A percentile compares a stretch with the other conserved stretches of the same genome.
Evolutionary conservation across 169 alveolate species (phyloP).

Genomic region (Babesia gibsoni): DNA sequence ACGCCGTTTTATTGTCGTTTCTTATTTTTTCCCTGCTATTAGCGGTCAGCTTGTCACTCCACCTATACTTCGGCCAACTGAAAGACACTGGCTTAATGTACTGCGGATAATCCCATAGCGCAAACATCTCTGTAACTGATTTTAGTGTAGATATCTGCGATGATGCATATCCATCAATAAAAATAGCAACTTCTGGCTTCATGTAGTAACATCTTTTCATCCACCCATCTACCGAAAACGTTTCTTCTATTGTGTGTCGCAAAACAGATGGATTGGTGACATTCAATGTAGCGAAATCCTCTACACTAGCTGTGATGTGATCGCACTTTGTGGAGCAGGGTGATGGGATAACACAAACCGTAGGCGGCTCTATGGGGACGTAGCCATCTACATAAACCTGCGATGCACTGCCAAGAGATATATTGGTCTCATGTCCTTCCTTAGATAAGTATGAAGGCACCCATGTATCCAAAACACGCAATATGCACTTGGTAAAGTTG

Average conservation of each 20-base stretch:
- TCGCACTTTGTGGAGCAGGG: too few relatives aligned
- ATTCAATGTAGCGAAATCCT: too few relatives aligned
- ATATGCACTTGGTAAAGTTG: slow-evolving; percentile 64
- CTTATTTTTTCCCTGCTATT: slow-evolving; percentile 64
- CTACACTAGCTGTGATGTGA: too few relatives aligned
- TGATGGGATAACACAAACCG: too few relatives aligned
- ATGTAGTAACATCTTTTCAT: slow-evolving; percentile 68
- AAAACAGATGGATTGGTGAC: too few relatives aligned
- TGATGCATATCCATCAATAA: slow-evolving; percentile 76
- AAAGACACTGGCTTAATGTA: slow-evolving; percentile 78
- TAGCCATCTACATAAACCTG: slow-evolving; percentile 71
- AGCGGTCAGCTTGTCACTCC: slow-evolving; percentile 48
- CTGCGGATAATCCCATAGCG: slow-evolving; percentile 81
- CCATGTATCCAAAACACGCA: slow-evolving; percentile 72
- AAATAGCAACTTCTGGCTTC: slow-evolving; percentile 74
- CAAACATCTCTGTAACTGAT: slow-evolving; percentile 75
- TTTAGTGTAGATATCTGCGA: slow-evolving; percentile 64
- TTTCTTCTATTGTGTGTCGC: slow-evolving; percentile 44
- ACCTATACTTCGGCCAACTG: slow-evolving; percentile 81
- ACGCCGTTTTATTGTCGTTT: slow-evolving; percentile 50
- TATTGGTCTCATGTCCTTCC: slow-evolving; percentile 71
- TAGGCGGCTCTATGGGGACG: slow-evolving; percentile 53
- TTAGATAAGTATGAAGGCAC: slow-evolving; percentile 77
- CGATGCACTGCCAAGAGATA: slow-evolving; percentile 77
- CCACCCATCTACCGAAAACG: slow-evolving; percentile 67